A percentile compares a stretch with the other conserved stretches of the same genome.
These are phyloP conservation scores for Salix suchowensis DNA, from an alignment of 345 rosid species.

Conservation along the genomic window DNA sequence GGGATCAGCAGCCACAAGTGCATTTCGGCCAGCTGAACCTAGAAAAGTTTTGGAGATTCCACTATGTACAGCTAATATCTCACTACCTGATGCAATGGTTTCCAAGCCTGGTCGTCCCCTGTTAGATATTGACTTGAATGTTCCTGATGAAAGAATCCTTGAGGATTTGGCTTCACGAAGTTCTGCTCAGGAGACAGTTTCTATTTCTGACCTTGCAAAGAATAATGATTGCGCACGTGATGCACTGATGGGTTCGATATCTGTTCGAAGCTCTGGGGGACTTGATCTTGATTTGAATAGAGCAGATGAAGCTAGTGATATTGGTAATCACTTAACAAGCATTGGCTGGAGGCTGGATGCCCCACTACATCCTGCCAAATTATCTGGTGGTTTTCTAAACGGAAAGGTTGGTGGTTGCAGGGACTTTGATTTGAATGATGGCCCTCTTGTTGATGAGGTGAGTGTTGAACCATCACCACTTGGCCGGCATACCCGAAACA, in stretches of 20 bases:
- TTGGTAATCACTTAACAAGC: slow-evolving; percentile 30
- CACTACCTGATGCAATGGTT: slow-evolving; percentile 32
- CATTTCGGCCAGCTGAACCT: slow-evolving; percentile 95
- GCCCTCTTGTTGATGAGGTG: slow-evolving; percentile 57
- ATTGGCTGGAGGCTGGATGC: slow-evolving; percentile 37
- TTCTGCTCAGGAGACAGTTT: slow-evolving; percentile 31
- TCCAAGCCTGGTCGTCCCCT: slow-evolving; percentile 47
- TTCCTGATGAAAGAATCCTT: slow-evolving; percentile 70
- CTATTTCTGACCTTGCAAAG: slow-evolving; percentile 24
- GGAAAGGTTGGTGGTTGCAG: slow-evolving; percentile 38
- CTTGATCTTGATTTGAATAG: slow-evolving; percentile 83
- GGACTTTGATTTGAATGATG: slow-evolving; percentile 89
- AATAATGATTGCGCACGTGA: slow-evolving; percentile 25
- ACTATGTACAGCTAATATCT: slow-evolving; percentile 21
- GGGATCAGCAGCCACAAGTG: slow-evolving; percentile 98
- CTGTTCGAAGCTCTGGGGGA: slow-evolving; percentile 48
- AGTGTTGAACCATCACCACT: slow-evolving; percentile 44
- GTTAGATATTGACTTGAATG: slow-evolving; percentile 78
- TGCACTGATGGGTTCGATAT: slow-evolving; percentile 29
- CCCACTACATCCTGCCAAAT: slow-evolving; percentile 28
- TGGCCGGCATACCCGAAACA: slow-evolving; percentile 41
- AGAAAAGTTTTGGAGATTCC: slow-evolving; percentile 50
- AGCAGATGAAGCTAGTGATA: slow-evolving; percentile 57
- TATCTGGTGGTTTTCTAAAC: slow-evolving; percentile 35
- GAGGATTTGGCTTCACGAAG: slow-evolving; percentile 58